These are phyloP conservation scores for Kwoniella shandongensis DNA, from an alignment of 768 basidiomycete species.

Conservation along the genomic window DNA sequence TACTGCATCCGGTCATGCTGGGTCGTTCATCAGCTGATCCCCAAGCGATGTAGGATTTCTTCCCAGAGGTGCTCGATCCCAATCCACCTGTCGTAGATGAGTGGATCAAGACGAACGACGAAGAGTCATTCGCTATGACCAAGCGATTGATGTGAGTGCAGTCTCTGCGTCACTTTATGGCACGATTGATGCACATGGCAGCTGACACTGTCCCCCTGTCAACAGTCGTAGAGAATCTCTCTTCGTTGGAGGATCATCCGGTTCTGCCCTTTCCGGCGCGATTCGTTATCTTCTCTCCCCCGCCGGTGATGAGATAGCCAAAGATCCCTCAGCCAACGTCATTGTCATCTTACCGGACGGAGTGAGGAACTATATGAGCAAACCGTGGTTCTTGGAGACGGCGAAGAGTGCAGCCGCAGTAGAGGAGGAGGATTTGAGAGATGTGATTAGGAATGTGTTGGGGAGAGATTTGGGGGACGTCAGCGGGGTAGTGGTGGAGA, in stretches of 20 bases:
- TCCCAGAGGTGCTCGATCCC: slow-evolving; percentile 81
- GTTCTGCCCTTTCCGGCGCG: slow-evolving; percentile 76
- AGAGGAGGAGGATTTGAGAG: slow-evolving; percentile 19
- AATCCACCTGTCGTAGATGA: slow-evolving; percentile 60
- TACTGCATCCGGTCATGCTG: too few relatives aligned
- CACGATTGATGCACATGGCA: neutral
- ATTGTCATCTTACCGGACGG: slow-evolving; percentile 88
- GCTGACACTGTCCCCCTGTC: neutral
- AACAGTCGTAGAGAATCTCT: slow-evolving; percentile 71
- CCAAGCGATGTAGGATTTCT: slow-evolving; percentile 79
- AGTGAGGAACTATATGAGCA: slow-evolving; percentile 91
- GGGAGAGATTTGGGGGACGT: slow-evolving; percentile 38
- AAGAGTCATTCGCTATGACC: slow-evolving; percentile 74
- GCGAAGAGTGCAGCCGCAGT: slow-evolving; percentile 5
- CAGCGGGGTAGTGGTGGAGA: neutral
- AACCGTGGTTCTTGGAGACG: slow-evolving; percentile 76
- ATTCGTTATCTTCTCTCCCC: slow-evolving; percentile 73
- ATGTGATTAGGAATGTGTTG: slow-evolving; percentile 25
- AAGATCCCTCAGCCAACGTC: slow-evolving; percentile 74
- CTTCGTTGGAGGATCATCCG: slow-evolving; percentile 89
- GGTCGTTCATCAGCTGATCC: too few relatives aligned
- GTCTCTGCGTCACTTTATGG: neutral
- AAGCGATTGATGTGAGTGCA: slow-evolving; percentile 63
- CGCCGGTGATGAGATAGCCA: slow-evolving; percentile 63
- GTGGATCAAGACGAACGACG: slow-evolving; percentile 78